phyloP scores from a whole-genome alignment of 495 filamentous ascomycete genomes.

The Pseudoneurospora amorphoporcata region DNA sequence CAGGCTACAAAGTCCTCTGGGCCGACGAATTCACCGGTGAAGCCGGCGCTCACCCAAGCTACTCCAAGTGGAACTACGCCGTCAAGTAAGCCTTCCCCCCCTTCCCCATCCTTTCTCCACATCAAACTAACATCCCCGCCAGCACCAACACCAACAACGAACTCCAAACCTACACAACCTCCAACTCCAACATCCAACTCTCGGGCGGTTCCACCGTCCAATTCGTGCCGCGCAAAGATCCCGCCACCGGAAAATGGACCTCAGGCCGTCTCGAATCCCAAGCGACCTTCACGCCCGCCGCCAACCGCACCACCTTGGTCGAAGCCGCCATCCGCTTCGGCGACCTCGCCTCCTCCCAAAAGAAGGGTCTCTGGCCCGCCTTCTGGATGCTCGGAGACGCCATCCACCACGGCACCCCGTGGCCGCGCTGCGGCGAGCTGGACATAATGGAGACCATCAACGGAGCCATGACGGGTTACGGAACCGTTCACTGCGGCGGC shows the following conservation, averaged over 20 bases:
- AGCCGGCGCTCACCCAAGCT: conserved; percentile 13
- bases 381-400: conserved; percentile 43
- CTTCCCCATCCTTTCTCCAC: neutral
- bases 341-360: conserved; percentile 13
- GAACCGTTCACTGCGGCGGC: conserved; percentile 40
- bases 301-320: conserved; percentile 30
- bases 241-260: conserved; percentile 31
- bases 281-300: conserved; percentile 28
- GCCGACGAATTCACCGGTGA: conserved; percentile 16
- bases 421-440: conserved; percentile 41
- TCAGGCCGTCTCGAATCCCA: conserved; percentile 40
- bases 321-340: conserved; percentile 35
- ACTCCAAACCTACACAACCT: conserved; percentile 31
- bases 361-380: conserved; percentile 44
- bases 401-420: conserved; percentile 38
- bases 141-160: conserved; percentile 37
- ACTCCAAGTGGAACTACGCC: conserved; percentile 28
- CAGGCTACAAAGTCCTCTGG: conserved; percentile 20
- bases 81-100: conserved; percentile 13
- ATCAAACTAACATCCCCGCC: neutral
- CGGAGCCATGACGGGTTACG: conserved; percentile 32
- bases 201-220: conserved; percentile 37
- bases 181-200: conserved; percentile 34
- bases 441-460: conserved; percentile 45
- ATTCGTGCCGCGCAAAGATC: conserved; percentile 31